Conservation (phyloP, 129 eudicot genomes). For the Chrysanthemum lavandulifolium region DNA sequence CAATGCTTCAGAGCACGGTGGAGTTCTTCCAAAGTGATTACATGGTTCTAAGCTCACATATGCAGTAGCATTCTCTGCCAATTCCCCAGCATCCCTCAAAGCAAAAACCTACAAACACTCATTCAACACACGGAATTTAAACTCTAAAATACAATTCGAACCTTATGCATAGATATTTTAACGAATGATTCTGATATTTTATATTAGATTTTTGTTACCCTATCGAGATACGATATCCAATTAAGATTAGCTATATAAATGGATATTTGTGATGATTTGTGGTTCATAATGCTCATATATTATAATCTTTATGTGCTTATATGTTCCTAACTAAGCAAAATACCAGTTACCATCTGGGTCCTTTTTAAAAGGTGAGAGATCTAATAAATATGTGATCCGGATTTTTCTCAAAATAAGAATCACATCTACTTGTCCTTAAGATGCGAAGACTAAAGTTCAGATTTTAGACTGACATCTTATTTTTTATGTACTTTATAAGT, state of each 20-base stretch:
- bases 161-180: slow-evolving; percentile 17
- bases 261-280: neutral
- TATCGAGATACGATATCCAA: neutral
- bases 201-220: slow-evolving; percentile 8
- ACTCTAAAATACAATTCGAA: slow-evolving; percentile 9
- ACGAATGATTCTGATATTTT: slow-evolving; percentile 6
- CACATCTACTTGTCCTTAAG: neutral
- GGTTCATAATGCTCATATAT: slow-evolving; percentile 3
- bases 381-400: neutral
- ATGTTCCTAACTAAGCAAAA: slow-evolving; percentile 1
- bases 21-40: slow-evolving; percentile 93
- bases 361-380: neutral
- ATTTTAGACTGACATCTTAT: no score
- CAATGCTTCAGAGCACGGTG: slow-evolving; percentile 94
- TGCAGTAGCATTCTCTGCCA: slow-evolving; percentile 88
- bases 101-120: slow-evolving; percentile 74
- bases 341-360: neutral
- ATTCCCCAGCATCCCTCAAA: slow-evolving; percentile 86
- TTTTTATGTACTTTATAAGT: no score
- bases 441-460: no score
- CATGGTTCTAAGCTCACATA: slow-evolving; percentile 97
- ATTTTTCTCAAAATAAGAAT: neutral
- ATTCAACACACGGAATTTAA: slow-evolving; percentile 8
- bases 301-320: neutral
- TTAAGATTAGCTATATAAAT: neutral